Evolutionary conservation across 2,329 filamentous ascomycete genomes (phyloP).

Genomic region (Fusarium brachygibbosum): DNA sequence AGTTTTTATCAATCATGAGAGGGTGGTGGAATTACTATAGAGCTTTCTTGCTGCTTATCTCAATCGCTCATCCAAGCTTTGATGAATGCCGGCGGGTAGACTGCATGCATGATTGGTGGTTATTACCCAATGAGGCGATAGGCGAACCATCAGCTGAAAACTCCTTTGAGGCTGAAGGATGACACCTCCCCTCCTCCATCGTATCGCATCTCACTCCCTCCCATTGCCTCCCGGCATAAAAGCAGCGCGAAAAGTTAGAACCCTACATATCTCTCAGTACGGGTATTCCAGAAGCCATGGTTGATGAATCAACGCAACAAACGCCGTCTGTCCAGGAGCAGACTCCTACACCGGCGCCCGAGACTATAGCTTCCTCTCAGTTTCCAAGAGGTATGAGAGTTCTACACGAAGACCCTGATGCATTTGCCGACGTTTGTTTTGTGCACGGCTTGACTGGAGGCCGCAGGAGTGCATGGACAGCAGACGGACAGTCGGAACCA

Average conservation of each 20-base stretch:
- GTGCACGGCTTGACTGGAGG: neutral
- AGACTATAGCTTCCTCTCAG: fast-evolving
- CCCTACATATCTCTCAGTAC: no score
- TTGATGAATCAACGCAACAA: neutral
- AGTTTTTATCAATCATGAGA: neutral
- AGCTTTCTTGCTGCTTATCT: no score
- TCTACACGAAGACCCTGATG: neutral
- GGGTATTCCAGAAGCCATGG: fast-evolving
- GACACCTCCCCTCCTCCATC: neutral
- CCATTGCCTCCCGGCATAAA: neutral
- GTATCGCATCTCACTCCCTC: no score
- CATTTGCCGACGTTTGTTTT: neutral
- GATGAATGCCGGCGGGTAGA: neutral
- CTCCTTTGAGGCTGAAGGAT: neutral
- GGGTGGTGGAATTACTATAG: no score
- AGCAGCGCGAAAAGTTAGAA: no score
- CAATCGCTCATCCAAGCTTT: no score
- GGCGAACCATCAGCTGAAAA: neutral
- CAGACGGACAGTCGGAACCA: neutral
- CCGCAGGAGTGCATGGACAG: neutral
- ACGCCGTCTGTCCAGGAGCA: no score
- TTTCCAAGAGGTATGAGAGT: neutral
- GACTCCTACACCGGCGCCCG: neutral
- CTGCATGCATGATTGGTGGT: neutral
- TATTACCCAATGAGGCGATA: neutral